Evolutionary conservation across 306 rosid species (phyloP).

Genomic region (Fragaria ananassa): DNA sequence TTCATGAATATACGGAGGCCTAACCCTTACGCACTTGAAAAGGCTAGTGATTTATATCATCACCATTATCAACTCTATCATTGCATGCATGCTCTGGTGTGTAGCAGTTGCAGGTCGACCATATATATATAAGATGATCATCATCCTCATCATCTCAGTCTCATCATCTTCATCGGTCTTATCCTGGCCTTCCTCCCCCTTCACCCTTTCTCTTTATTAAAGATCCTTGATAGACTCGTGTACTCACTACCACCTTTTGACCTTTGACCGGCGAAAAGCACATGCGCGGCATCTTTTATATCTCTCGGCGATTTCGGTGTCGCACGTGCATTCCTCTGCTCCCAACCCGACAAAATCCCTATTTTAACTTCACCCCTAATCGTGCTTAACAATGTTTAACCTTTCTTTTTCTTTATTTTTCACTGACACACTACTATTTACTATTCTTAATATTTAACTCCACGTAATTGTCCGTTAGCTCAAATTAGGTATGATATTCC

Average conservation of each 20-base stretch:
- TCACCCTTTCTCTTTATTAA: not conserved
- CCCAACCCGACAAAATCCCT: slow-evolving; percentile 31
- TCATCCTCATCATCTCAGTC: slow-evolving; percentile 24
- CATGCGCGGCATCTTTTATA: slow-evolving; percentile 60
- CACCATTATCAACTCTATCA: not conserved
- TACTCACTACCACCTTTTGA: slow-evolving; percentile 48
- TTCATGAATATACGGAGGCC: not conserved
- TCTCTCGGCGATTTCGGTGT: slow-evolving; percentile 65
- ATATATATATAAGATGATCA: not conserved
- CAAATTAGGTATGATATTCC: not conserved
- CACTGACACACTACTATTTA: not conserved
- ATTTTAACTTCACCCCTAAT: slow-evolving; percentile 52
- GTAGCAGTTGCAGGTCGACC: not conserved
- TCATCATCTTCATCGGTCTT: slow-evolving; percentile 25
- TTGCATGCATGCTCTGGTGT: not conserved
- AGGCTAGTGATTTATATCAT: not conserved
- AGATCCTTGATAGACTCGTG: slow-evolving; percentile 26
- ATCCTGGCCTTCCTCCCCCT: slow-evolving; percentile 22
- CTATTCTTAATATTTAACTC: not conserved
- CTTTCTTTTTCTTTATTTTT: slow-evolving; percentile 11
- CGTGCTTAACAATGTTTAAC: slow-evolving; percentile 41
- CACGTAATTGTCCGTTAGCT: not conserved
- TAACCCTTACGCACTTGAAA: not conserved
- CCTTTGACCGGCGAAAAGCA: slow-evolving; percentile 66
- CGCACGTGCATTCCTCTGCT: slow-evolving; percentile 72